Evolutionary conservation across 176 grass and related monocot species (phyloP).

Genomic region (Bolboschoenus planiculmis): DNA sequence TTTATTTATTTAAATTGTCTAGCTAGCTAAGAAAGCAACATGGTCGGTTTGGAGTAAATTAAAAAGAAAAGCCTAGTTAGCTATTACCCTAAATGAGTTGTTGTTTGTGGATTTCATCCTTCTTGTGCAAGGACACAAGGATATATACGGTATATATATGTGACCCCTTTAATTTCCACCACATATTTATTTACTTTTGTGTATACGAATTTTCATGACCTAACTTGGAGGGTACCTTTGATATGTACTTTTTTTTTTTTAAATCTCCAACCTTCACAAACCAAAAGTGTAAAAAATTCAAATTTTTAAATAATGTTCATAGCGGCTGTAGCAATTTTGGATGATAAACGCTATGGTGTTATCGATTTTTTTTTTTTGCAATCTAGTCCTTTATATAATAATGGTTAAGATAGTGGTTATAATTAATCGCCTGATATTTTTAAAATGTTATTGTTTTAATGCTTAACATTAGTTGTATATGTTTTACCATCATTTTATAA

Average conservation of each 20-base stretch:
- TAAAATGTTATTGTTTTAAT: no score
- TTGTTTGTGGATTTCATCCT: background rate
- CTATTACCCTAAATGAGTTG: background rate
- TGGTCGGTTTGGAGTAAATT: background rate
- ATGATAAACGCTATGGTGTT: no score
- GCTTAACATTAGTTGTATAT: no score
- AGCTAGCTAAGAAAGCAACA: background rate
- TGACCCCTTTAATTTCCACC: background rate
- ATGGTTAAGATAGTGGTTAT: no score
- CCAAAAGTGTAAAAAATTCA: background rate
- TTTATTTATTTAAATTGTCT: background rate
- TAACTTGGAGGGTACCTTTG: background rate
- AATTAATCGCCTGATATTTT: no score
- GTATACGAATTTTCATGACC: background rate
- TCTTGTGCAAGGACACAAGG: slow-evolving; percentile 1
- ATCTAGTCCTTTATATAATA: no score
- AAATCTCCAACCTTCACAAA: background rate
- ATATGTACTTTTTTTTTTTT: background rate
- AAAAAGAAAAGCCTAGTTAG: background rate
- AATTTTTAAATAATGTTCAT: no score
- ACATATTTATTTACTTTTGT: slow-evolving; percentile 1
- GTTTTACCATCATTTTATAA: no score
- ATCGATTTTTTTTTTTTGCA: no score
- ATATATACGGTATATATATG: background rate
- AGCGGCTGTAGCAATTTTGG: no score